Evolutionary conservation across 2,329 filamentous ascomycete genomes (phyloP), one percentile per base, ranked within the genome.

Genomic region (Volutella citrinella): DNA sequence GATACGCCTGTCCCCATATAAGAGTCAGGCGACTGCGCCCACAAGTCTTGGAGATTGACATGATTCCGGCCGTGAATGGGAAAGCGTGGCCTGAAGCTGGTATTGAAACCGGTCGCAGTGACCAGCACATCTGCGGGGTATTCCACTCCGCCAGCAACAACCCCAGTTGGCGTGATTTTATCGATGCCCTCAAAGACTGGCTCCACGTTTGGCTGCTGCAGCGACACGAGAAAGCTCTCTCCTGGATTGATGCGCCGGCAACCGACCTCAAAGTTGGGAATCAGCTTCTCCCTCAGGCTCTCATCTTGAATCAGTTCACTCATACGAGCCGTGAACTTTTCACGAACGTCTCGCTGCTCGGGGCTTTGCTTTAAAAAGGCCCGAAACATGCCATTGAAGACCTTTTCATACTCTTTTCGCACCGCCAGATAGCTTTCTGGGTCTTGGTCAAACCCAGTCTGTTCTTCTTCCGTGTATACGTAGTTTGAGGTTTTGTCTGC

Each of bases 201-300:
- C 24, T 60, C 42, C 14, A 66, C 64, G 30, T 70, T 69, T 1
- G 59, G 45, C 38, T 65, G 59, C 20, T 56, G 57, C 5, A 69
- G 47, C 2, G 64, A 48, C 25, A 66, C 55, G 1, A 70, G 57
- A 39, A 66, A 70, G 12, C 57, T 58, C 7, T 63, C 57, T 6
- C 65, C 66, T 0, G 66, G 66, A 13, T 46, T 54, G 15, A 52
- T 47, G 3, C 51, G 45, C 6, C 51, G 43, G 26, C 51, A 52
- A 4, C 49, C 49, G 16, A 39, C 43, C 29, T 51, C 48, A 19
- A 53, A 53, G 0, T 29, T 17, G 0, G 50, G 50, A 10, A 51
- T 46, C 12, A 53, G 43, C 5, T 36, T 33, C 5, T 40, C 30
- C 18, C 45, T 46, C 7, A 52, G 26, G 2, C 20, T 17, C 11